These are phyloP conservation scores for Sporothrix globosa DNA, from an alignment of 2,329 filamentous ascomycete genomes.

Conservation along the genomic window DNA sequence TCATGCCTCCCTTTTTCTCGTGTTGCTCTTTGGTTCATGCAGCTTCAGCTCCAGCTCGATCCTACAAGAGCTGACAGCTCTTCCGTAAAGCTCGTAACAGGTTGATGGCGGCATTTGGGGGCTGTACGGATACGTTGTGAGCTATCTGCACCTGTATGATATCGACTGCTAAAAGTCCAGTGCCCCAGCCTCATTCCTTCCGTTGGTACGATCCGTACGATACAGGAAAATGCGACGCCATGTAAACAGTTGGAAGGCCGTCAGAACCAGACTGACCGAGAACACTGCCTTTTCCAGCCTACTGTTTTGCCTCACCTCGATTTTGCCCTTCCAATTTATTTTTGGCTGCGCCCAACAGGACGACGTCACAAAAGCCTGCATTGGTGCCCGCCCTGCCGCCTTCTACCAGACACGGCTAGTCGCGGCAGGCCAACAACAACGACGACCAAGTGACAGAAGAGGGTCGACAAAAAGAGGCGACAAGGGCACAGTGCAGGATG, in stretches of 20 bases:
- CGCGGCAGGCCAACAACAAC: slow-evolving; percentile 4
- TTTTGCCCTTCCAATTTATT: slow-evolving; percentile 14
- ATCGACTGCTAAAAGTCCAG: too few species aligned
- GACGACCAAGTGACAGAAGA: not conserved
- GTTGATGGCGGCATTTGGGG: not conserved
- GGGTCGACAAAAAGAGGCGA: not conserved
- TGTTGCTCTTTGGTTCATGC: slow-evolving; percentile 15
- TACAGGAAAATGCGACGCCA: too few species aligned
- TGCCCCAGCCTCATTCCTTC: not conserved
- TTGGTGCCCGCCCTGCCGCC: not conserved
- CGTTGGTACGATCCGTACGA: too few species aligned
- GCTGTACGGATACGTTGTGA: not conserved
- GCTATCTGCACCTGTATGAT: not conserved
- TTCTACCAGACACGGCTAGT: slow-evolving; percentile 22
- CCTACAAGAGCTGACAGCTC: not conserved
- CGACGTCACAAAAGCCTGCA: slow-evolving; percentile 12
- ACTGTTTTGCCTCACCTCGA: too few species aligned
- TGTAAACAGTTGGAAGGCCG: too few species aligned
- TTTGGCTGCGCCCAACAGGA: slow-evolving; percentile 27
- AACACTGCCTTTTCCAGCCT: not conserved
- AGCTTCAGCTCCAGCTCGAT: slow-evolving; percentile 18
- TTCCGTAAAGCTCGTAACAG: not conserved
- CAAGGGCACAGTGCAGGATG: not conserved
- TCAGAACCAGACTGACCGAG: not conserved
- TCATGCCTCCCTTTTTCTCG: not conserved